These are phyloP conservation scores for Friedmanniomyces endolithicus DNA, from an alignment of 495 filamentous ascomycete species.

Conservation along the genomic window DNA sequence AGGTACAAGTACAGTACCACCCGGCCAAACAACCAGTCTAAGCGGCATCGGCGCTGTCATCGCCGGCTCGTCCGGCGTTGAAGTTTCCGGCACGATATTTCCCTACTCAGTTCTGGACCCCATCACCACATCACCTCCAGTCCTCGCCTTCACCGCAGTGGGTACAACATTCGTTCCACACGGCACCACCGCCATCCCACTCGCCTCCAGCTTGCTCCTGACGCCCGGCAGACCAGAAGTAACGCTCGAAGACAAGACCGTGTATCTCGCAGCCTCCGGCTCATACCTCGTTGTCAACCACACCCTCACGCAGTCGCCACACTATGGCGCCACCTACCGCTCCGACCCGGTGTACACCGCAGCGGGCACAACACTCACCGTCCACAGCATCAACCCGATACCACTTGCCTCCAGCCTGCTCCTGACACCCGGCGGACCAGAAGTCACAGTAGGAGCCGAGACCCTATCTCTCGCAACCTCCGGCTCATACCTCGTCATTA, in stretches of 20 bases:
- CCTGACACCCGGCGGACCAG: background rate
- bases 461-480: background rate
- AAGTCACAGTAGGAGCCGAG: background rate
- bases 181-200: background rate
- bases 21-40: background rate
- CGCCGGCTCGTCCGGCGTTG: too few species aligned
- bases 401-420: background rate
- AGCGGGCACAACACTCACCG: background rate
- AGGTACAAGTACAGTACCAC: background rate
- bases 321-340: too few species aligned
- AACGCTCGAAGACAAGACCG: background rate
- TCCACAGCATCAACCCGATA: background rate
- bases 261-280: background rate
- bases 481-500: background rate
- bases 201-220: constrained; percentile 1
- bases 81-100: too few species aligned
- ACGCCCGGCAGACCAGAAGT: background rate
- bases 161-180: background rate
- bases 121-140: too few species aligned
- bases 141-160: background rate
- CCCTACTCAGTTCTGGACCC: background rate
- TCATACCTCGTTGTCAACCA: background rate
- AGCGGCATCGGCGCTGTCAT: background rate
- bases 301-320: too few species aligned
- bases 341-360: background rate